Evolutionary conservation across 2,329 filamentous ascomycete species (phyloP), one percentile per base, ranked within the genome.

Genomic region (Elsinoe necatrix): DNA sequence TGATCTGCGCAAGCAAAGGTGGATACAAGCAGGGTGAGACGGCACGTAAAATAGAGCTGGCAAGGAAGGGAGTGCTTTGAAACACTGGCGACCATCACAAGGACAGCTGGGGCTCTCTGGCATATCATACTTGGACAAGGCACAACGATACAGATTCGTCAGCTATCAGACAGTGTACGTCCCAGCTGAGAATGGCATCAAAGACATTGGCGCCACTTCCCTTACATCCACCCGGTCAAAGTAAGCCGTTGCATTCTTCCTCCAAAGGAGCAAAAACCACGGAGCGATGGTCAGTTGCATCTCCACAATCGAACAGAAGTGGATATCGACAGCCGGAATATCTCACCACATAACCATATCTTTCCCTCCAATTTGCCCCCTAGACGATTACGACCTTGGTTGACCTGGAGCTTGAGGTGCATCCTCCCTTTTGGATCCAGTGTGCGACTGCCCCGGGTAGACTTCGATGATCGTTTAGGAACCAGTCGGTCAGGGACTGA

Each of bases 41-140:
- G 14, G 78, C 79, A 59, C 78, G 85, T 67, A 92, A 92, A 75
- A 77, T 93, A 54, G 87, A 92, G 69, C 71, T 92, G 65, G 88
- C 87, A 2, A 77, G 88, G 66, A 92, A 91, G 73, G 88, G 87
- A 1, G 64, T 91, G 69, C 69, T 93, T 55, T 91, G 34, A 37
- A 3, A 37, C 9, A 3, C 34, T 37, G 12, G 34, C 9, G 12
- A 37, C 34, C 3, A 11, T 31, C 11, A 12, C 9, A 37, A 3
- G 34, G 4, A 37, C 3, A 12, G 5, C 14, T 9, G 27, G 9
- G 27, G 27, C 9, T 29, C 27, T 4, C 9, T 29, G 9, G 4
- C 27, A 29, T 9, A 29, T 9, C 27, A 37, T 37, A n/a, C 9
- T 37, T 37, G 34, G 34, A 37, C 34, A 7, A 12, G 34, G 27